Conservation (phyloP, 179 eudicot genomes). For the Beta lomatogona region DNA sequence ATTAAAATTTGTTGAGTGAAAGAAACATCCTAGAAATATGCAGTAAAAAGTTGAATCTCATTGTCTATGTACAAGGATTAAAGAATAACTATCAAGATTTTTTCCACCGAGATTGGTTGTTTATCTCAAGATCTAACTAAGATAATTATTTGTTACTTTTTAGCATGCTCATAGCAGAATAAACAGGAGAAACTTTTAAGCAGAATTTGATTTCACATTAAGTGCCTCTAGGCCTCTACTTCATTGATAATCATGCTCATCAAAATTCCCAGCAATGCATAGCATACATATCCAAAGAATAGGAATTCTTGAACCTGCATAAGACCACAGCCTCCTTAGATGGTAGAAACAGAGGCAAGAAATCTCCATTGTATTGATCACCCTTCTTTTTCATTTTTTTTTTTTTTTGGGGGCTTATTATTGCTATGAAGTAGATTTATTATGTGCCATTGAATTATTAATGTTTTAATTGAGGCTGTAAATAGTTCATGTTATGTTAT, state of each 20-base stretch:
- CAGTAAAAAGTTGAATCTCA: neutral
- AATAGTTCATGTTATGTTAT: neutral
- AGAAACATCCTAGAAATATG: neutral
- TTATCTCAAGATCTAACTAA: too few relatives aligned
- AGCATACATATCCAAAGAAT: neutral
- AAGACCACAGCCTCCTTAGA: neutral
- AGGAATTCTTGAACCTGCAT: neutral
- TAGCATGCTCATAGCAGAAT: slow-evolving; percentile 6
- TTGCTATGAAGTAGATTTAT: neutral
- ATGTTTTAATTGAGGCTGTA: neutral
- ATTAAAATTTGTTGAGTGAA: neutral
- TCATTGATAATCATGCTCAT: neutral
- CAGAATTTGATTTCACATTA: neutral
- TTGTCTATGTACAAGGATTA: neutral
- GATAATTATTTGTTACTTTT: neutral
- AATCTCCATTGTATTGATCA: neutral
- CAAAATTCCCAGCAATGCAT: neutral
- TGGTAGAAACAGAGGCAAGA: neutral
- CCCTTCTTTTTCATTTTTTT: neutral
- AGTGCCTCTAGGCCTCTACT: neutral
- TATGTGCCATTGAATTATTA: neutral
- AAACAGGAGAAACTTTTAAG: neutral
- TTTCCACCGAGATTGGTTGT: too few relatives aligned
- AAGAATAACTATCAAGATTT: neutral
- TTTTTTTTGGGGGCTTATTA: neutral